phyloP scores from a whole-genome alignment of 495 filamentous ascomycete species.

The Podospora conica region DNA sequence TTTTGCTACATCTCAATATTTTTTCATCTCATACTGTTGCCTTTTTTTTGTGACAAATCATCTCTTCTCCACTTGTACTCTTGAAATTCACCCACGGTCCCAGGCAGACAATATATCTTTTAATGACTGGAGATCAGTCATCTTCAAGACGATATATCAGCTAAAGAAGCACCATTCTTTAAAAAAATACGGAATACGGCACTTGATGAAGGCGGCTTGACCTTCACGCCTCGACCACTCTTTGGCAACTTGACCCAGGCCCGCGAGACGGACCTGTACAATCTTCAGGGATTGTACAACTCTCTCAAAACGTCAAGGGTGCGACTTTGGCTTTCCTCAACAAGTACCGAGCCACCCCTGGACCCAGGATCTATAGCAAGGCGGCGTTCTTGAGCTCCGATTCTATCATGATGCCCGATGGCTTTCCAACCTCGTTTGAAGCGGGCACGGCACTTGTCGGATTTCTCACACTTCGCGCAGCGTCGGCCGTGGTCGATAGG shows the following conservation, averaged over 20 bases:
- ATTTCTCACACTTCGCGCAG: constrained; percentile 35
- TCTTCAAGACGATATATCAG: neutral
- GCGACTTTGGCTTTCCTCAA: neutral
- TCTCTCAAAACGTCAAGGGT: neutral
- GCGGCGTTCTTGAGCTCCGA: neutral
- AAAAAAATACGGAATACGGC: no score
- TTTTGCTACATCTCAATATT: neutral
- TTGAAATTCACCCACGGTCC: neutral
- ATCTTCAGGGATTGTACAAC: no score
- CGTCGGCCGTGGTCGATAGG: constrained; percentile 22
- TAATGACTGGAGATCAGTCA: neutral
- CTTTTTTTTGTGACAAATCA: neutral
- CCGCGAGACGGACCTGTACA: neutral
- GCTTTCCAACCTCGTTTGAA: constrained; percentile 25
- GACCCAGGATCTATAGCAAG: neutral
- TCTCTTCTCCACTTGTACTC: neutral
- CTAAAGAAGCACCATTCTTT: neutral
- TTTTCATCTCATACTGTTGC: neutral
- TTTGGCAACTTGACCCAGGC: neutral
- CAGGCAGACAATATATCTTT: neutral
- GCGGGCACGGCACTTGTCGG: constrained; percentile 32
- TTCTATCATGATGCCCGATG: constrained; percentile 26
- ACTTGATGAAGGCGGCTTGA: neutral
- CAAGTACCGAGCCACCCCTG: neutral
- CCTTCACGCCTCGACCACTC: neutral